A percentile compares a stretch with the other conserved stretches of the same genome.
These are phyloP conservation scores for Bocquillonia castaneifolia DNA, from an alignment of 441 rosid genomes.

Conservation along the genomic window DNA sequence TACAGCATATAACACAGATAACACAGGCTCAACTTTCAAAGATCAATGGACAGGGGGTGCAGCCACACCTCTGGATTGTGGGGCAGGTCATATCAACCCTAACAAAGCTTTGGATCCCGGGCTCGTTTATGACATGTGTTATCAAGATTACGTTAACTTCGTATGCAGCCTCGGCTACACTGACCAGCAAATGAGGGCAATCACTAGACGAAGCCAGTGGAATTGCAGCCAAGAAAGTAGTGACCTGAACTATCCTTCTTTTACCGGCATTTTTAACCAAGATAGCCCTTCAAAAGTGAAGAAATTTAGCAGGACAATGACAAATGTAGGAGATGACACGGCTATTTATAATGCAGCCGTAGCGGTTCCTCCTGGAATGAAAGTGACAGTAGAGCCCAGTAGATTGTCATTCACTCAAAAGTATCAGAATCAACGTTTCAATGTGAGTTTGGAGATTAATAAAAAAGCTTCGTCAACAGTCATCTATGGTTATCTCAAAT, in stretches of 20 bases:
- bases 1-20: slow-evolving; percentile 46
- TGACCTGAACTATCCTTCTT: slow-evolving; percentile 63
- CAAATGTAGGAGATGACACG: slow-evolving; percentile 48
- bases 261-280: slow-evolving; percentile 38
- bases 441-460: slow-evolving; percentile 25
- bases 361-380: slow-evolving; percentile 24
- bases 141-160: slow-evolving; percentile 51
- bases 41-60: slow-evolving; percentile 30
- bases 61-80: slow-evolving; percentile 52
- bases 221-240: slow-evolving; percentile 34
- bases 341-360: slow-evolving; percentile 26
- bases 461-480: slow-evolving; percentile 18
- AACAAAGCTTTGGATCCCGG: slow-evolving; percentile 64
- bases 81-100: slow-evolving; percentile 63
- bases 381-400: slow-evolving; percentile 25
- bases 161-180: slow-evolving; percentile 43
- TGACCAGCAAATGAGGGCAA: slow-evolving; percentile 30
- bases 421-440: slow-evolving; percentile 24
- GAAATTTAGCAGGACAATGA: slow-evolving; percentile 40
- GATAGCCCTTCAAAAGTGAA: slow-evolving; percentile 26
- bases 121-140: slow-evolving; percentile 51
- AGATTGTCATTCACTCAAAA: slow-evolving; percentile 26
- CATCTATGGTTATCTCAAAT: slow-evolving; percentile 34
- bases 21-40: slow-evolving; percentile 22
- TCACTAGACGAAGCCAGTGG: slow-evolving; percentile 33